Base-by-base conservation (phyloP, 2,329 filamentous ascomycete genomes). In the Furcasterigmium sp. region DNA sequence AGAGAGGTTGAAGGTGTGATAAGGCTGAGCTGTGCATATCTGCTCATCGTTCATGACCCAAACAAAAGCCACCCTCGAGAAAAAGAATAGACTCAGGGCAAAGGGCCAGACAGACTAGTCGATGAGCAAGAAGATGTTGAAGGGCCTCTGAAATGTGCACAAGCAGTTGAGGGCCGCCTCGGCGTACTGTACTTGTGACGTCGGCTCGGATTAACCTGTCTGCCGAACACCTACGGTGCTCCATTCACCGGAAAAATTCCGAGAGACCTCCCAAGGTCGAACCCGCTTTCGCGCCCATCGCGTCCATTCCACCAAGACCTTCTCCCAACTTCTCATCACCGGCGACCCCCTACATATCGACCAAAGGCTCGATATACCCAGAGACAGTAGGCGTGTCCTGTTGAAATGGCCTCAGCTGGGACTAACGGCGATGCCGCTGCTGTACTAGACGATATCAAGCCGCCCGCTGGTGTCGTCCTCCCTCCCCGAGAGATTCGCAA, bases 401-500 rank as follows among this genome's bases (percentile, higher is more conserved):
- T 41, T 26, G 30, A 48, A 42, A 68, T 68, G 65, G 62, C 64
- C 49, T 56, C 61, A 36, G 59, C 60, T 53, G 57, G 61, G 51
- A 64, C 69, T 51, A 79, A 80, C 56, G 75, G 73, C 53, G 75
- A 78, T 61, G 62, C 71, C 51, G 64, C 69, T 32, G 67, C 70
- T 32, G 63, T 63, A 38, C 71, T 84, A 44, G 80, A 90, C 50
- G 78, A 82, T 49, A 78, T 82, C 61, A 91, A 90, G 63, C 82
- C 88, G 26, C 91, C 91, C 4, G 70, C 83, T 46, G 89, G 90
- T 49, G 77, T 95, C 51, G 87, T 96, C 44, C 77, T 96, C 43
- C 93, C 93, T 18, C 93, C 93, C 10, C 91, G 83, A 60, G 87
- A 91, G 59, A 90, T 96, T 57, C 84, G 90, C 72, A 72, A 73